These are phyloP conservation scores for Daedaleopsis sinensis DNA, from an alignment of 768 basidiomycete species.

Conservation along the genomic window DNA sequence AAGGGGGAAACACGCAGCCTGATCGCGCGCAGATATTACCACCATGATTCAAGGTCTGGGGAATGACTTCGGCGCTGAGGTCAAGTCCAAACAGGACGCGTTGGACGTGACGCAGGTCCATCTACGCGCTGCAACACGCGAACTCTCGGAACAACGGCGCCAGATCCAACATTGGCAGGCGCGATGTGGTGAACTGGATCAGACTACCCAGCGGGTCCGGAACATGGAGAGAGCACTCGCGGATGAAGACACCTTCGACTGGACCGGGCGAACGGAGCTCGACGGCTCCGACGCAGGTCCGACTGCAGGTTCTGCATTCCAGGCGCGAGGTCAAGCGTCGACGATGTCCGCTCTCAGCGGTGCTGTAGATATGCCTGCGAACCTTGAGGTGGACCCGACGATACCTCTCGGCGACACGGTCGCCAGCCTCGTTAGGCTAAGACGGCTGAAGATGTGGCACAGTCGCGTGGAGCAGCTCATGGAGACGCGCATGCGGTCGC, in stretches of 20 bases:
- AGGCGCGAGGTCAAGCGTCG: slow-evolving; percentile 65
- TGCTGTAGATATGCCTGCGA: slow-evolving; percentile 62
- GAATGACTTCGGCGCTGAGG: slow-evolving; percentile 79
- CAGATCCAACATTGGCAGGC: slow-evolving; percentile 79
- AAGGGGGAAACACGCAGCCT: background rate
- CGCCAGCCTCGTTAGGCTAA: slow-evolving; percentile 67
- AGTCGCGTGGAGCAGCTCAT: slow-evolving; percentile 75
- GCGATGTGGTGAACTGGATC: slow-evolving; percentile 77
- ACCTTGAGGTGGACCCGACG: slow-evolving; percentile 73
- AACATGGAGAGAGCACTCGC: slow-evolving; percentile 81
- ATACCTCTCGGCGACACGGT: slow-evolving; percentile 62
- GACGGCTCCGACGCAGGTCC: slow-evolving; percentile 41
- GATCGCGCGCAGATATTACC: slow-evolving; percentile 66
- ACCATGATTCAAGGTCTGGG: slow-evolving; percentile 80
- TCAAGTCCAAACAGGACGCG: slow-evolving; percentile 83
- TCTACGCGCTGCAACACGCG: slow-evolving; percentile 86
- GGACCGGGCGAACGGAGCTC: slow-evolving; percentile 74
- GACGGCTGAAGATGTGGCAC: slow-evolving; percentile 85
- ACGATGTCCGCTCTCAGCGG: slow-evolving; percentile 68
- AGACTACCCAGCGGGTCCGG: slow-evolving; percentile 74
- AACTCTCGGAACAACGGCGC: slow-evolving; percentile 88
- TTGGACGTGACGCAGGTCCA: slow-evolving; percentile 88
- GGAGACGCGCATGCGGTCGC: slow-evolving; percentile 61
- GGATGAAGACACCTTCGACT: slow-evolving; percentile 85
- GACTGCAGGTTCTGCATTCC: slow-evolving; percentile 65